Evolutionary conservation across 1,284 basidiomycete genomes (phyloP), one percentile per base, ranked within the genome.

Genomic region (Inonotus obliquus): DNA sequence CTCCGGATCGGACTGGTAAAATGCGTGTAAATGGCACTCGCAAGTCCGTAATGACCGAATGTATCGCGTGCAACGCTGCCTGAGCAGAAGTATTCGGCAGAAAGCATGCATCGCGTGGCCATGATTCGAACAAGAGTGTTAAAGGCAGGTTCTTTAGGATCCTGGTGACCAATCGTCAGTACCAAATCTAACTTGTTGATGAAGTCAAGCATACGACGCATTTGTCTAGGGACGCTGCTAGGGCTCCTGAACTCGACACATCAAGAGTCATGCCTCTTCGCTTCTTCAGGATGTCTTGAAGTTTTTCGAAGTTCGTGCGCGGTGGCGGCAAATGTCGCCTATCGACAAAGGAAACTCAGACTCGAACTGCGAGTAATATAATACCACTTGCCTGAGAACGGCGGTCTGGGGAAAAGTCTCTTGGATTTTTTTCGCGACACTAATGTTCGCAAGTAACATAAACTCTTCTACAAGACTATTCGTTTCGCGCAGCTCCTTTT

Each of bases 401-500:
- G 96, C 94, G 1, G 96, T 98, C 70, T 94, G 92, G 1, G 97
- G 96, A 77, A 96, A 99, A 1, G 91, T 87, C 69, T 97, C 93
- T 72, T 98, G 92, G 49, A 98, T 98, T 73, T 91, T 91, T 69
- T 79, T 77, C 7, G 96, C 97, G 0, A 98, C 97, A 65, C 90
- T 94, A 67, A 97, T 92, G 70, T 99, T 99, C 29, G 97, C 97
- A 61, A 99, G 84, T 65, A 99, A 78, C 97, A 99, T 99, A 74
- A 99, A 99, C 75, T 99, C 97, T 72, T 99, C 97, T 1, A 99
- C 97, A 10, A 99, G 78, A 66, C 91, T 95, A 73, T 99, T 99
- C 11, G 97, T 99, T 76, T 99, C 96, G 38, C 84, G 78, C 70
- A 92, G 74, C 70, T 95, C 89, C 74, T 99, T 99, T 73, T 97